These are phyloP conservation scores for Phanerochaete carnosa DNA, from an alignment of 768 basidiomycete genomes.

Conservation along the genomic window DNA sequence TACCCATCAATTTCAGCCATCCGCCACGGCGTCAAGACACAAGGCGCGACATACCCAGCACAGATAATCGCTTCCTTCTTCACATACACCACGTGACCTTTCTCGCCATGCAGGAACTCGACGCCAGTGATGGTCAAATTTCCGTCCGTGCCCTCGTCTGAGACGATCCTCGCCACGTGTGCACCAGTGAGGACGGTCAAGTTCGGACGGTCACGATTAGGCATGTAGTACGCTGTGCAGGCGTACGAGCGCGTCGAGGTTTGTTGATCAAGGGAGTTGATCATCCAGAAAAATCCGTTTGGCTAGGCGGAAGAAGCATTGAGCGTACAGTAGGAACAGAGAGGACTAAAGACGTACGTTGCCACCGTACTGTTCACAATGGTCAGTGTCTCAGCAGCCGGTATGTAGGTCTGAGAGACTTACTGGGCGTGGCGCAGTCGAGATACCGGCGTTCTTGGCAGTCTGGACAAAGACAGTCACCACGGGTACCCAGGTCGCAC, in stretches of 20 bases:
- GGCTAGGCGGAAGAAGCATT: no score
- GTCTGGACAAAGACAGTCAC: neutral
- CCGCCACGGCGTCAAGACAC: no score
- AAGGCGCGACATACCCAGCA: constrained; percentile 4
- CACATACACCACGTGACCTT: constrained; percentile 34
- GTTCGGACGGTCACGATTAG: constrained; percentile 25
- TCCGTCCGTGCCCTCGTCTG: constrained; percentile 2
- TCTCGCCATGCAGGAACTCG: constrained; percentile 35
- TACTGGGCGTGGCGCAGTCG: constrained; percentile 13
- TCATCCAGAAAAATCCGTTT: constrained; percentile 12
- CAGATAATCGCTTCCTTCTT: constrained; percentile 45
- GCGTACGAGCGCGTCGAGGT: constrained; percentile 20
- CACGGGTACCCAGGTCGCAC: neutral
- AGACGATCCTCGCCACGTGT: constrained; percentile 27
- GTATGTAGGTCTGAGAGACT: neutral
- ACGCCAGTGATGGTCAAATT: constrained; percentile 43
- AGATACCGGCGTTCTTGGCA: neutral
- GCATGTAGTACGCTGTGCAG: constrained; percentile 26
- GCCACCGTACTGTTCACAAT: constrained; percentile 17
- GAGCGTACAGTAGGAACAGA: neutral
- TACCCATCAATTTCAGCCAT: no score
- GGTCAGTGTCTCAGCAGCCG: neutral
- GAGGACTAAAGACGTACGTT: constrained; percentile 13
- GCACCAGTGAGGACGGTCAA: constrained; percentile 26
- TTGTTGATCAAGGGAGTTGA: constrained; percentile 15